Evolutionary conservation across 345 rosid species (phyloP).

Genomic region (Geranium brycei): DNA sequence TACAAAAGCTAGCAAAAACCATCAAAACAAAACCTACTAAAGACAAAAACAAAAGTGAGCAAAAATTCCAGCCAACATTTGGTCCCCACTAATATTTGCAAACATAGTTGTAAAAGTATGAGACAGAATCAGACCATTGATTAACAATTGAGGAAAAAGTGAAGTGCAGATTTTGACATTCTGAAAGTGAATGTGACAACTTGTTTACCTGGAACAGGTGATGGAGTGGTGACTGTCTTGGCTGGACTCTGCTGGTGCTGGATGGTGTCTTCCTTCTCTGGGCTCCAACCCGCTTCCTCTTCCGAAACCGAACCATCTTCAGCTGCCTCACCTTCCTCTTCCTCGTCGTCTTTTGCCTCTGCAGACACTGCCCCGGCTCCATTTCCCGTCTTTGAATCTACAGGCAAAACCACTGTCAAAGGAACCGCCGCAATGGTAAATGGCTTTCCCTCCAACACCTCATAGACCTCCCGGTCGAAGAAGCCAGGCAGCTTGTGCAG

Average conservation of each 20-base stretch:
- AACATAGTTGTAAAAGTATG: too few relatives aligned
- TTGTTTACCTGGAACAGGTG: slow-evolving; percentile 13
- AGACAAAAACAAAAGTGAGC: too few relatives aligned
- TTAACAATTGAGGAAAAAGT: too few relatives aligned
- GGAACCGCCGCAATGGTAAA: slow-evolving; percentile 16
- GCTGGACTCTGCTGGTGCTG: not conserved
- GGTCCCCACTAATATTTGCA: too few relatives aligned
- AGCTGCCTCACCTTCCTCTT: not conserved
- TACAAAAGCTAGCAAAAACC: too few relatives aligned
- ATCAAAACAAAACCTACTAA: too few relatives aligned
- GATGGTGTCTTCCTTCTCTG: slow-evolving; percentile 9
- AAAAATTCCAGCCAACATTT: too few relatives aligned
- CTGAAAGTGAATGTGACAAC: too few relatives aligned
- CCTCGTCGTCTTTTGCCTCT: slow-evolving; percentile 5
- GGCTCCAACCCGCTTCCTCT: slow-evolving; percentile 8
- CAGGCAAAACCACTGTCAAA: slow-evolving; percentile 7
- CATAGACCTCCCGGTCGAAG: slow-evolving; percentile 21
- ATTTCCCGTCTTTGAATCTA: too few relatives aligned
- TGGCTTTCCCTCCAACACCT: slow-evolving; percentile 10
- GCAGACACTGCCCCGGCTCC: slow-evolving; percentile 3
- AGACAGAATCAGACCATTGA: too few relatives aligned
- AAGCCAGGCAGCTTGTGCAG: slow-evolving; percentile 21
- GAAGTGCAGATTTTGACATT: too few relatives aligned
- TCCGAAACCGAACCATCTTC: slow-evolving; percentile 4
- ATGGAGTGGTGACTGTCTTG: not conserved